Base-by-base conservation (phyloP, 345 rosid species). In the Eucalyptus lansdowneana region DNA sequence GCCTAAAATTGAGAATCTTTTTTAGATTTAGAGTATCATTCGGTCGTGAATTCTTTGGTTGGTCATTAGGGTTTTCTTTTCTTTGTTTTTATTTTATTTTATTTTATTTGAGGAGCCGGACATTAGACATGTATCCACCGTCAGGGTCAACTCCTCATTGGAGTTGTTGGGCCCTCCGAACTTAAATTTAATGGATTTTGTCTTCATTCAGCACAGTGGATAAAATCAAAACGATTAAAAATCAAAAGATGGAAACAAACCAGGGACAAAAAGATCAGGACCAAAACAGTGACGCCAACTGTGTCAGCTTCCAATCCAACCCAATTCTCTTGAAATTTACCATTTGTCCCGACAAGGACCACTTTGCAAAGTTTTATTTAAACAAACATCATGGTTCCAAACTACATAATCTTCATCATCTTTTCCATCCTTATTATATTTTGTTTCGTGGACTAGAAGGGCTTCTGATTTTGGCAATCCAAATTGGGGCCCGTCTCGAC, bases 401-500 rank as follows among this genome's bases (percentile, higher is more conserved):
- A 72, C 81, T 72, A 11, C 56, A 53, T 27, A 37, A 37, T 21
- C 83, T 19, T 37, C 45, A 6, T 72, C 8, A 76, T 76, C 45
- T 37, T 22, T 37, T 37, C 14, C 19, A 69, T 76, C 47, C 19
- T 16, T 2, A 1, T 11, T 37, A 8, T 56, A 44, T 16, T 10
- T 11, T 22, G 27, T 19, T 17, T 21, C 7, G 13, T 56, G 5
- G 11, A 44, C 60, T 76, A 91, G 50, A 91, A 97, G 17, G 94
- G 92, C 87, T 92, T 94, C 89, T 97, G 99, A n/a, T 97, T 93
- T 86, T 87, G 94, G 89, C 98, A 97, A 88, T 95, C 96, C 80
- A 97, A 91, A 88, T 95, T 94, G 42, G 94, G 92, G 21, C 98
- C 98, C 7, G 95, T 92, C 11, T 45, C 60, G 19, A 95, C 96